Evolutionary conservation across 148 eudicot genomes (phyloP).

Genomic region (Heliamphora exappendiculata): DNA sequence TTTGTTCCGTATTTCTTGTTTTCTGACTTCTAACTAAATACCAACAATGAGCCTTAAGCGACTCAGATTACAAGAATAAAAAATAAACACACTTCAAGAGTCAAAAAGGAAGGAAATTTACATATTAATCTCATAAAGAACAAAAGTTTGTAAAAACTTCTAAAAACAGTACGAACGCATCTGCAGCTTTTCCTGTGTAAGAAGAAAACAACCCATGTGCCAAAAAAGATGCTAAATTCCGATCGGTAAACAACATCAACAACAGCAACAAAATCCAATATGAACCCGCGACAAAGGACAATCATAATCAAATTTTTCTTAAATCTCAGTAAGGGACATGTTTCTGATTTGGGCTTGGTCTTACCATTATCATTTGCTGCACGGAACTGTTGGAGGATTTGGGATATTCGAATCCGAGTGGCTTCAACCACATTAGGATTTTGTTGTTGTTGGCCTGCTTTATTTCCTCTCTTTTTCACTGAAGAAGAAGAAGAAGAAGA

Average conservation of each 20-base stretch:
- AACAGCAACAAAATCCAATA: not conserved
- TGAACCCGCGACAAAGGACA: not conserved
- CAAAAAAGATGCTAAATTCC: not conserved
- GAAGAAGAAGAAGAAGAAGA: slow-evolving; percentile 2
- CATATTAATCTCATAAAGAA: too few relatives aligned
- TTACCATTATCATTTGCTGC: slow-evolving; percentile 1
- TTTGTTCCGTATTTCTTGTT: not conserved
- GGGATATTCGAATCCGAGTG: slow-evolving; percentile 7
- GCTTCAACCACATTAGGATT: slow-evolving; percentile 6
- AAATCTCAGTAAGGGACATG: not conserved
- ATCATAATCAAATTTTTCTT: not conserved
- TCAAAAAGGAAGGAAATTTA: too few relatives aligned
- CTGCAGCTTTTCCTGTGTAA: too few relatives aligned
- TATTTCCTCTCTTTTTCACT: not conserved
- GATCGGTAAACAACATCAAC: not conserved
- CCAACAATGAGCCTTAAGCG: not conserved
- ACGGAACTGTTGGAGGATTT: not conserved
- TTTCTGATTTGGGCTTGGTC: not conserved
- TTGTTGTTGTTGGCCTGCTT: not conserved
- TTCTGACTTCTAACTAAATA: too few relatives aligned
- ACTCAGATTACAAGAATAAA: not conserved
- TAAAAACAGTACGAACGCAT: too few relatives aligned
- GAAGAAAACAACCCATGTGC: not conserved
- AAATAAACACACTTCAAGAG: not conserved
- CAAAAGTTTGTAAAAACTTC: too few relatives aligned